A percentile compares a stretch with the other conserved stretches of the same genome.
Evolutionary conservation across 257 asterid genomes (phyloP).

Genomic region (Nicotiana undulata): DNA sequence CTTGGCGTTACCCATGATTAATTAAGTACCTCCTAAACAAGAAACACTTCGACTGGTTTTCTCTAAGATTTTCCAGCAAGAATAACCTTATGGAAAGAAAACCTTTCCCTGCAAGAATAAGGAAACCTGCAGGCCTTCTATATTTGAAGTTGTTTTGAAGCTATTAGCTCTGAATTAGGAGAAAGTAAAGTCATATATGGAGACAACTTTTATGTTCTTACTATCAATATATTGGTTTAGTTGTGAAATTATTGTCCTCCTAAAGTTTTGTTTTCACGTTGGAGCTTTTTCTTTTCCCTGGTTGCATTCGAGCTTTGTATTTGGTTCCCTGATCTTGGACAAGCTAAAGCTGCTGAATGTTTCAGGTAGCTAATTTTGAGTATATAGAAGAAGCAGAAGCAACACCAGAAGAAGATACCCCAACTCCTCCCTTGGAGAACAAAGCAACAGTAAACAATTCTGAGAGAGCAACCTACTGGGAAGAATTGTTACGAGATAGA

Average conservation of each 20-base stretch:
- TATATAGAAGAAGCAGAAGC: conserved; percentile 71
- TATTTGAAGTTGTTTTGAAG: background rate
- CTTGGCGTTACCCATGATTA: background rate
- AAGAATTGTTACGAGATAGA: conserved; percentile 79
- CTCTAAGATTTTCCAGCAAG: background rate
- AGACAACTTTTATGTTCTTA: background rate
- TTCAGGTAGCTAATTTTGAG: conserved; percentile 95
- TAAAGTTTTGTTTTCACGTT: background rate
- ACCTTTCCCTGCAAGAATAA: background rate
- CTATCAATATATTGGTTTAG: background rate
- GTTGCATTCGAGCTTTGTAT: background rate
- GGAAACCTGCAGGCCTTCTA: background rate
- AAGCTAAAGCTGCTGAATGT: conserved; percentile 11
- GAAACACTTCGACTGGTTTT: background rate
- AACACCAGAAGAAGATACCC: conserved; percentile 68
- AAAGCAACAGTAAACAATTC: conserved; percentile 54
- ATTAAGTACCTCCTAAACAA: background rate
- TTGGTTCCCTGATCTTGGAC: conserved; percentile 5
- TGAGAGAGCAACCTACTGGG: conserved; percentile 83
- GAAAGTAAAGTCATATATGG: background rate
- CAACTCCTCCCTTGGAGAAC: conserved; percentile 43
- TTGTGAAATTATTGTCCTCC: background rate
- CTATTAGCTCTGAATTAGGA: background rate
- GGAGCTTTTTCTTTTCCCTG: background rate
- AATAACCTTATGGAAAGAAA: background rate